Conservation (phyloP, 139 green algal genomes). For the Closterium sp. region DNA sequence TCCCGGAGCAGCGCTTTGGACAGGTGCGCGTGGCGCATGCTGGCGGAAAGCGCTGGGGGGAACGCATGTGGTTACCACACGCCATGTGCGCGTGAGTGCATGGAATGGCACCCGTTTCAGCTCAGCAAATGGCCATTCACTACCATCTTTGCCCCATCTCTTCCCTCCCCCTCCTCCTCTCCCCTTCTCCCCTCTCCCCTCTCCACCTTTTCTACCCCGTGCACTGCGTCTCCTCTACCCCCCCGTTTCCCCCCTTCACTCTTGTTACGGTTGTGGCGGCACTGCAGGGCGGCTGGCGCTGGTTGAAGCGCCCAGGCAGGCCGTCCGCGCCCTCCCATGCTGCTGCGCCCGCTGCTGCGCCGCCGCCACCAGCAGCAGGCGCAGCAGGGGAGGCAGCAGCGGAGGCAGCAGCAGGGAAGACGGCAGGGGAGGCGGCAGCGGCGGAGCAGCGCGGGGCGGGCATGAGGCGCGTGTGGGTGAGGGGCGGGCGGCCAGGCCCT, state of each 20-base stretch:
- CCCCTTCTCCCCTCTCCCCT: not conserved
- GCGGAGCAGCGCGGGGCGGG: slow-evolving; percentile 2
- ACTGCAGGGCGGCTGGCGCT: not conserved
- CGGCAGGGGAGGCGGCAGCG: slow-evolving; percentile 7
- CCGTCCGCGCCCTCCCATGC: not conserved
- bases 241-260: too few species aligned
- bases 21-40: not conserved
- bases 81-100: not conserved
- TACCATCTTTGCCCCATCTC: not conserved
- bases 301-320: slow-evolving; percentile 2
- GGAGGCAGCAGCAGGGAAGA: not conserved
- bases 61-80: not conserved
- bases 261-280: too few species aligned
- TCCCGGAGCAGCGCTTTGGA: slow-evolving; percentile 40
- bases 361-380: not conserved
- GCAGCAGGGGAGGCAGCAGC: not conserved
- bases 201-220: not conserved
- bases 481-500: not conserved
- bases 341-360: not conserved
- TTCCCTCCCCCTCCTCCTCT: too few species aligned
- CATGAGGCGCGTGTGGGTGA: slow-evolving; percentile 1
- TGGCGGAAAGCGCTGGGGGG: not conserved
- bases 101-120: not conserved
- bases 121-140: not conserved
- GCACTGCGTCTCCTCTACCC: not conserved